Conservation (phyloP, 2,329 filamentous ascomycete genomes). For the Penicillium sp. region DNA sequence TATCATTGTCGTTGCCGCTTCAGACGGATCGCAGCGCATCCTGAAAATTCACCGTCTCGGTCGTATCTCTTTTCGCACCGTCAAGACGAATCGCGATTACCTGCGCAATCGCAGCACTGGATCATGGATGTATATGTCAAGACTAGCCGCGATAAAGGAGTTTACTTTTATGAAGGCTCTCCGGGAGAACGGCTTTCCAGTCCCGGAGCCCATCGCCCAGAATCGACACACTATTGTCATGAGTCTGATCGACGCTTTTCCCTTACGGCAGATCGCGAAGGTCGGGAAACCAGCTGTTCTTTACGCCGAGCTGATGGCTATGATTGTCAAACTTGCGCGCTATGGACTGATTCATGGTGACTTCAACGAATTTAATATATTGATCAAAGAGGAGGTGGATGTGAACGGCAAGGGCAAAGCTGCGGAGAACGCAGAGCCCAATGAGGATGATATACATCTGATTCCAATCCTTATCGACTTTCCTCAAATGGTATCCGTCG, state of each 20-base stretch:
- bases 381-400: slow-evolving; percentile 70
- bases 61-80: slow-evolving; percentile 92
- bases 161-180: slow-evolving; percentile 91
- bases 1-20: slow-evolving; percentile 86
- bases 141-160: slow-evolving; percentile 89
- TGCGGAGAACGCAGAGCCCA: slow-evolving; percentile 24
- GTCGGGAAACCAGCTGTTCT: slow-evolving; percentile 80
- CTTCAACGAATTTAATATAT: slow-evolving; percentile 98
- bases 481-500: slow-evolving; percentile 95
- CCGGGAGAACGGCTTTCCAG: slow-evolving; percentile 76
- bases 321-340: slow-evolving; percentile 78
- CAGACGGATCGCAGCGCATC: slow-evolving; percentile 71
- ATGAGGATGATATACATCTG: slow-evolving; percentile 48
- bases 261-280: slow-evolving; percentile 78
- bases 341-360: slow-evolving; percentile 94
- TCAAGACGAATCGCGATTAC: slow-evolving; percentile 95
- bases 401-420: slow-evolving; percentile 36
- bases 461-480: slow-evolving; percentile 93
- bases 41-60: slow-evolving; percentile 95
- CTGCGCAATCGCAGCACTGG: slow-evolving; percentile 73
- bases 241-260: slow-evolving; percentile 87
- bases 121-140: slow-evolving; percentile 97
- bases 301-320: slow-evolving; percentile 83
- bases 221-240: slow-evolving; percentile 96
- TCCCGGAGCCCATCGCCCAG: slow-evolving; percentile 82